A percentile compares a stretch with the other conserved stretches of the same genome.
phyloP scores from a whole-genome alignment of 202 grass and related monocot species.

The Panicum virgatum region DNA sequence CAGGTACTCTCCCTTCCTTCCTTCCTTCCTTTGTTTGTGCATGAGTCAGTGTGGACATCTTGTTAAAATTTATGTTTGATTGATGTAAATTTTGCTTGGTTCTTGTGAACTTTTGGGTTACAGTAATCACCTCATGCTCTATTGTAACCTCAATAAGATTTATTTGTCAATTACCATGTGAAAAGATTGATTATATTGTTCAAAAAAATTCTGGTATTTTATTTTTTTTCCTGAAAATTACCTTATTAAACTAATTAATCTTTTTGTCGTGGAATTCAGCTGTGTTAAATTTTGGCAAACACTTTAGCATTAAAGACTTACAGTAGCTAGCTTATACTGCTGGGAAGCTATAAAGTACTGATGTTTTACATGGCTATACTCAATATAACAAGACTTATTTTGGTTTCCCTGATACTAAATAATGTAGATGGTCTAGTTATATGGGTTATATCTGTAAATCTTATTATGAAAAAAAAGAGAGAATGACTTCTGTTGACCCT shows the following conservation, averaged over 20 bases:
- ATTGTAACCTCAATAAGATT: not conserved
- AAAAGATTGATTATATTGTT: slow-evolving; percentile 11
- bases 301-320: not conserved
- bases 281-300: not conserved
- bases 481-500: no score
- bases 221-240: not conserved
- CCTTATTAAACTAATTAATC: not conserved
- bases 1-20: slow-evolving; percentile 46
- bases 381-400: not conserved
- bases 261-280: not conserved
- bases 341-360: not conserved
- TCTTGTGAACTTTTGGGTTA: not conserved
- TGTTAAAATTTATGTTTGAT: slow-evolving; percentile 21
- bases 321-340: not conserved
- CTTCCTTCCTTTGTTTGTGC: not conserved
- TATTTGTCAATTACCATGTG: slow-evolving; percentile 1
- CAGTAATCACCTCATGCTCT: not conserved
- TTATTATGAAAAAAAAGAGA: no score
- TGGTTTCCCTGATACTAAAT: not conserved
- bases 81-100: not conserved
- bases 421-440: no score
- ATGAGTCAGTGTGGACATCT: not conserved
- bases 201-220: not conserved
- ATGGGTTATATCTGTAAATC: no score
- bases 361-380: not conserved